phyloP scores from a whole-genome alignment of 2,329 filamentous ascomycete genomes.

The Clonostachys rhizophaga region DNA sequence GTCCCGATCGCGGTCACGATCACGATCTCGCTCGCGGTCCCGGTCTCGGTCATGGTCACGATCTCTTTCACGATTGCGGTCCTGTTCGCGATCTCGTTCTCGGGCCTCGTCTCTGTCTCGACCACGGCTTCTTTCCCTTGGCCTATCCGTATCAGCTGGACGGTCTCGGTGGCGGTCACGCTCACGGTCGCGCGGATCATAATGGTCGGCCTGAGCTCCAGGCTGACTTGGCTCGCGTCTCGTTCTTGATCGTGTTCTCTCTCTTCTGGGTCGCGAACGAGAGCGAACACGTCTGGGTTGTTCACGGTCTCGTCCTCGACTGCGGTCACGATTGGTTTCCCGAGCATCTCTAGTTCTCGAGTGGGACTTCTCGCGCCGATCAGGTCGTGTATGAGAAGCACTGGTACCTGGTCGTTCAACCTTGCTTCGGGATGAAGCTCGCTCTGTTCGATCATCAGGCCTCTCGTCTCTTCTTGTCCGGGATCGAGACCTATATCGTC shows the following conservation, averaged over 20 bases:
- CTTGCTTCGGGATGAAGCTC: constrained; percentile 25
- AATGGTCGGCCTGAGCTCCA: constrained; percentile 18
- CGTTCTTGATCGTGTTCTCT: constrained; percentile 22
- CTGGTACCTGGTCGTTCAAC: constrained; percentile 25
- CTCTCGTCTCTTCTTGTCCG: constrained; percentile 22
- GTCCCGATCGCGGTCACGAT: constrained; percentile 32
- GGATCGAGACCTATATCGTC: constrained; percentile 34
- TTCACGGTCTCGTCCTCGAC: no score
- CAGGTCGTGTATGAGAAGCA: constrained; percentile 20
- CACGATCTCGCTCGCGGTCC: constrained; percentile 20
- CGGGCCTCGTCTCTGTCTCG: constrained; percentile 12
- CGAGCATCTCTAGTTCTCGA: constrained; percentile 16
- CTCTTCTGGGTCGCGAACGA: constrained; percentile 18
- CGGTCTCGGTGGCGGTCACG: constrained; percentile 34
- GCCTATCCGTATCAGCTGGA: constrained; percentile 4
- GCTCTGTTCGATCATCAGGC: constrained; percentile 20
- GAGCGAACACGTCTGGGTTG: constrained; percentile 13
- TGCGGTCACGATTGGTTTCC: constrained; percentile 19
- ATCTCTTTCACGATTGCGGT: constrained; percentile 18
- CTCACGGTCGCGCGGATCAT: constrained; percentile 25
- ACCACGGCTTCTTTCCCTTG: constrained; percentile 11
- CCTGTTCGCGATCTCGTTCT: constrained; percentile 8
- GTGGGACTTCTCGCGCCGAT: constrained; percentile 24
- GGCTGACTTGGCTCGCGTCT: constrained; percentile 21
- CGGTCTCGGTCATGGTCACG: constrained; percentile 17